A percentile compares a stretch with the other conserved stretches of the same genome.
phyloP scores from a whole-genome alignment of 305 asterid genomes.

The Fraxinus greggii region DNA sequence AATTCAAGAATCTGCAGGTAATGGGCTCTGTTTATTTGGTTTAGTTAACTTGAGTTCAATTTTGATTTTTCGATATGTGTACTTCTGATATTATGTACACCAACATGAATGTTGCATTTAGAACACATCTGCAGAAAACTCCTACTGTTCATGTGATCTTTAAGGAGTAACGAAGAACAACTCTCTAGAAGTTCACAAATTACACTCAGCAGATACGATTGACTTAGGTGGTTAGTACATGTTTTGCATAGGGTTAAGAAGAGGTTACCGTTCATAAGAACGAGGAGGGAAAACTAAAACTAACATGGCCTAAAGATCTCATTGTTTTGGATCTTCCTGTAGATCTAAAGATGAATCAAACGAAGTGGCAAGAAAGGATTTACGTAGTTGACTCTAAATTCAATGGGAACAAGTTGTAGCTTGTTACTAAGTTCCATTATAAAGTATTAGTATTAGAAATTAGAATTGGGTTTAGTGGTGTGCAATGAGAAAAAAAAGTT shows the following conservation, averaged over 20 bases:
- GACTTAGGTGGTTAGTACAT: background rate
- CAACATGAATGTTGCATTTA: background rate
- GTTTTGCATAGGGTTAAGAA: background rate
- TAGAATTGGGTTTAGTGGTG: background rate
- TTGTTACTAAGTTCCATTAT: background rate
- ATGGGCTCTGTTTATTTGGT: conserved; percentile 22
- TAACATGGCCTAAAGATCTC: background rate
- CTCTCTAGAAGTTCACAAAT: background rate
- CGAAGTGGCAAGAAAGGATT: background rate
- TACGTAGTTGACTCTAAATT: background rate
- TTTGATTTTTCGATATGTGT: conserved; percentile 6
- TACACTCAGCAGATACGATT: background rate
- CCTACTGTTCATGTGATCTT: background rate
- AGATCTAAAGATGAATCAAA: background rate
- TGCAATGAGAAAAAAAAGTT: background rate
- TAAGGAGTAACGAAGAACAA: background rate
- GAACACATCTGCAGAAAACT: background rate
- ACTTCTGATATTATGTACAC: background rate
- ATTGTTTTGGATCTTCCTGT: background rate
- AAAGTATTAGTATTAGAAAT: background rate
- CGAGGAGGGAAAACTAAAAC: background rate
- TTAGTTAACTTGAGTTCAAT: background rate
- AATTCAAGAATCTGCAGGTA: conserved; percentile 73
- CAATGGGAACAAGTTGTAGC: background rate
- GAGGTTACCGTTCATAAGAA: background rate